Percentiles rank a stretch among this genome's conserved stretches.
These are phyloP conservation scores for Kurtzmaniella quercitrusa DNA, from an alignment of 1,139 yeast species.

Conservation along the genomic window DNA sequence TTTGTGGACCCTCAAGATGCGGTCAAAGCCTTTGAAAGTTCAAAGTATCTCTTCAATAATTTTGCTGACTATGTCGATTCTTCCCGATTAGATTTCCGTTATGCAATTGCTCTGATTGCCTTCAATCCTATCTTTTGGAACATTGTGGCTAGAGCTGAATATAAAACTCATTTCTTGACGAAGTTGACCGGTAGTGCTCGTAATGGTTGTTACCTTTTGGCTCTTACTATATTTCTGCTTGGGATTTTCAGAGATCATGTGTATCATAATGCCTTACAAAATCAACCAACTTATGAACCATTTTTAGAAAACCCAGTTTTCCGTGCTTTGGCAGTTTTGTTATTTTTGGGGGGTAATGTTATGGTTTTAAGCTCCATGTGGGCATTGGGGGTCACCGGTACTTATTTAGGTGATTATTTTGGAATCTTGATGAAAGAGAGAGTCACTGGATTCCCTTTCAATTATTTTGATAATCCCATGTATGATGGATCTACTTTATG, in stretches of 20 bases:
- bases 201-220: constrained; percentile 79
- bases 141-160: constrained; percentile 81
- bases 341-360: constrained; percentile 67
- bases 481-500: constrained; percentile 88
- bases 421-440: constrained; percentile 90
- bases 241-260: constrained; percentile 80
- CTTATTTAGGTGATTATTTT: constrained; percentile 94
- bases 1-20: neutral
- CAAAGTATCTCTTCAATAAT: constrained; percentile 16
- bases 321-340: constrained; percentile 27
- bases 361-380: constrained; percentile 85
- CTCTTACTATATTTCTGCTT: constrained; percentile 73
- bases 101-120: constrained; percentile 57
- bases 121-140: constrained; percentile 98
- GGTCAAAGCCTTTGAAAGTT: constrained; percentile 9
- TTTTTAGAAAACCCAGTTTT: constrained; percentile 34
- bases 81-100: constrained; percentile 20
- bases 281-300: constrained; percentile 54
- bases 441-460: constrained; percentile 94
- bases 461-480: constrained; percentile 90
- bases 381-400: constrained; percentile 93
- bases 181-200: constrained; percentile 65
- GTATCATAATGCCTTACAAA: constrained; percentile 55
- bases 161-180: constrained; percentile 69
- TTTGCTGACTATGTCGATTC: constrained; percentile 20